phyloP scores from a whole-genome alignment of 257 asterid species.

The Linderniella brevidens region DNA sequence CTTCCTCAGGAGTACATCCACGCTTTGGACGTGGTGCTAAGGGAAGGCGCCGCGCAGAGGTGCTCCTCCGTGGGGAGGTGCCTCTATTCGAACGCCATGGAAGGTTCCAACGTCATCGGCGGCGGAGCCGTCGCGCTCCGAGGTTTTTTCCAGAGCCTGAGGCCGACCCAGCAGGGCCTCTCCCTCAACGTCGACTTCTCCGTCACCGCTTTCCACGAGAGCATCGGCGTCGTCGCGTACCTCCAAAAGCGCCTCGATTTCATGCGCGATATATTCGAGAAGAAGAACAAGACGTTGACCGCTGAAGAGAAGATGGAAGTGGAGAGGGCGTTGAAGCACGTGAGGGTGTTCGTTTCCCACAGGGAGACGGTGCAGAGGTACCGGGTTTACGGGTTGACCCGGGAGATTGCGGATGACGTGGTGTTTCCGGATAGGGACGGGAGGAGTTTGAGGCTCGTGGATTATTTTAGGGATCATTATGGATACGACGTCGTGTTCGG shows the following conservation, averaged over 20 bases:
- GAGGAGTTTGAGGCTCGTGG: constrained; percentile 26
- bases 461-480: constrained; percentile 76
- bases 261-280: constrained; percentile 34
- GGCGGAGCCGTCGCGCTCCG: constrained; percentile 77
- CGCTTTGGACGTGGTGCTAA: constrained; percentile 72
- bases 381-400: constrained; percentile 54
- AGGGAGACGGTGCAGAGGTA: constrained; percentile 78
- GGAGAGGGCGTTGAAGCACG: constrained; percentile 55
- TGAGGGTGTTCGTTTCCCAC: constrained; percentile 81
- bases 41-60: constrained; percentile 56
- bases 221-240: constrained; percentile 74
- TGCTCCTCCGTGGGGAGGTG: constrained; percentile 55
- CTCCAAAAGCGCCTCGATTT: constrained; percentile 54
- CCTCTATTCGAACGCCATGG: constrained; percentile 55
- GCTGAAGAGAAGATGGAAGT: constrained; percentile 55
- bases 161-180: constrained; percentile 93
- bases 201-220: constrained; percentile 87
- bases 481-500: constrained; percentile 52
- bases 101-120: constrained; percentile 66
- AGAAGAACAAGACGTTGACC: constrained; percentile 17
- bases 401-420: constrained; percentile 42
- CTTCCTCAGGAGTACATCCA: constrained; percentile 95
- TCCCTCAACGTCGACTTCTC: constrained; percentile 83
- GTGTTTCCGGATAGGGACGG: constrained; percentile 82
- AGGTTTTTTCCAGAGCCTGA: constrained; percentile 87